Base-by-base conservation (phyloP, 805 yeast genomes). In the Yarrowia sp. region DNA sequence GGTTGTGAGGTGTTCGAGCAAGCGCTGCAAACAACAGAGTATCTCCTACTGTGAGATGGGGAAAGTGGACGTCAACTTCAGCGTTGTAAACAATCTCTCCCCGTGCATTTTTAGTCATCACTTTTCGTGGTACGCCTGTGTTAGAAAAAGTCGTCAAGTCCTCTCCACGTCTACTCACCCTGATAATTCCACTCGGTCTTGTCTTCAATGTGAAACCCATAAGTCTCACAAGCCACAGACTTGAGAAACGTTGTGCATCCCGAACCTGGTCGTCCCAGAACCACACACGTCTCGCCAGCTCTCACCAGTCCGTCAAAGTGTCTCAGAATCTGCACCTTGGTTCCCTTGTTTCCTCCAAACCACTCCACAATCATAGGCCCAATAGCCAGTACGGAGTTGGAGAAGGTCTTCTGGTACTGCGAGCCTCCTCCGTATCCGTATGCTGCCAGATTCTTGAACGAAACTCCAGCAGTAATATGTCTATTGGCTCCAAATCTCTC, bases 1-100 rank as follows among this genome's bases (percentile, higher is more conserved):
- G 82, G 73, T 87, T 88, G 59, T 81, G 80, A 16, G 92, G 89
- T 52, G 90, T 85, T 77, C 86, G 82, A 77, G 87, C 76, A 41
- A 78, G 74, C 14, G 91, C 87, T 40, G 89, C 89, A 71, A 87
- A 86, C 43, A 82, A 80, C 66, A 88, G 80, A 8, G 92, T 88
- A 74, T 87, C 85, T 68, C 86, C 87, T 40, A 89, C 92, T 1
- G 88, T 83, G 73, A 88, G 77, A 71, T 87, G 87, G 1, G 92
- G 90, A 78, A 87, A 86, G 77, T 89, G 92, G 56, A 79, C 77
- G 75, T 89, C 92, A 12, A 85, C 77, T 77, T 88, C 92, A 9
- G 91, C 90, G 72, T 86, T 86, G 75, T 87, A 89, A n/a, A 87
- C 84, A 50, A 88, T 89, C 70, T 89, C 91, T 74, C 92, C 91